Percentiles rank a stretch among this genome's conserved stretches.
These are phyloP conservation scores for Penicillium sp. DNA, from an alignment of 2,329 filamentous ascomycete species.

Conservation along the genomic window DNA sequence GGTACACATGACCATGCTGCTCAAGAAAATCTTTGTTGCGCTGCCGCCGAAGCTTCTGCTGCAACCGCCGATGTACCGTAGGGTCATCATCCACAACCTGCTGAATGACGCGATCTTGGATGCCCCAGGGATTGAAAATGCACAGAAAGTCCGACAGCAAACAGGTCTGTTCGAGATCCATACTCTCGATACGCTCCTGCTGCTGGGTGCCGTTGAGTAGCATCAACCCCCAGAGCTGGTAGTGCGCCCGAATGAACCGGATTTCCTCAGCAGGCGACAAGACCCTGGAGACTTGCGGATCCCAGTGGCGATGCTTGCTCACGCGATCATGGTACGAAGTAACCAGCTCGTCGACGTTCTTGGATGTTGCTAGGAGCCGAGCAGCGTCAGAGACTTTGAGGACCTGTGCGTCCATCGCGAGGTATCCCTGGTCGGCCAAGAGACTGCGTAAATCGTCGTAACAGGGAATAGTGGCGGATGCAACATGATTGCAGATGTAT, in stretches of 20 bases:
- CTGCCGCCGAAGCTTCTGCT: background rate
- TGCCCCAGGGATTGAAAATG: background rate
- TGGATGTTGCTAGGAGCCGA: background rate
- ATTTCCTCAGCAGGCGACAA: background rate
- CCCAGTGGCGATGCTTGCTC: background rate
- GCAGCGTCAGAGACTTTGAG: background rate
- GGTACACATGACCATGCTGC: background rate
- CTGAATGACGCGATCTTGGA: background rate
- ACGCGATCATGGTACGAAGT: background rate
- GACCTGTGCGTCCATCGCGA: background rate
- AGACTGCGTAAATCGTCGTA: background rate
- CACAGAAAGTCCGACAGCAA: background rate
- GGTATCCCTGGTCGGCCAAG: background rate
- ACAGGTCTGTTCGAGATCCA: background rate
- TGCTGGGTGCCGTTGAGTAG: background rate
- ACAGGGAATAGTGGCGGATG: background rate
- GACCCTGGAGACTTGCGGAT: background rate
- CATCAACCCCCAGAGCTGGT: background rate
- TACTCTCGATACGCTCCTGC: background rate
- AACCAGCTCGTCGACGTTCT: background rate
- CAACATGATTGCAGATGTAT: background rate
- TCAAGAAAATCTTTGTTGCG: background rate
- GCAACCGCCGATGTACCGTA: background rate
- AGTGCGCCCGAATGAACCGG: background rate
- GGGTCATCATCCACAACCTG: background rate